These are phyloP conservation scores for Sisymbrium irio DNA, from an alignment of 345 rosid genomes.

Conservation along the genomic window DNA sequence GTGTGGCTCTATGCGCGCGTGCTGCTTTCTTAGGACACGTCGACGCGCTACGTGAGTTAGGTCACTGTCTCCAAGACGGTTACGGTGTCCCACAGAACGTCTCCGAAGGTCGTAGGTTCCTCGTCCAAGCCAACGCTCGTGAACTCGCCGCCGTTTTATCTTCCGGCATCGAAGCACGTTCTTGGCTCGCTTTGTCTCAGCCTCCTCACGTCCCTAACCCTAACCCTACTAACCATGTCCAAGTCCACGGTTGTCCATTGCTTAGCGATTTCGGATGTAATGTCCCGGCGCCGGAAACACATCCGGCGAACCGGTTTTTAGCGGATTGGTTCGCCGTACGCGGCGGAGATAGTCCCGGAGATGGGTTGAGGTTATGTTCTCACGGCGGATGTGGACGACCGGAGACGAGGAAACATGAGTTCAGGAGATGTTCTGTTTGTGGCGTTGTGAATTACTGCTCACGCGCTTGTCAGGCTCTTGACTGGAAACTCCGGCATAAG, in stretches of 20 bases:
- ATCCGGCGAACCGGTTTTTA: constrained; percentile 71
- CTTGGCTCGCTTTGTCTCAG: constrained; percentile 58
- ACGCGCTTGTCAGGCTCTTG: constrained; percentile 95
- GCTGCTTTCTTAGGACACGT: constrained; percentile 88
- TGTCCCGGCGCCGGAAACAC: constrained; percentile 89
- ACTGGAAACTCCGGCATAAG: constrained; percentile 91
- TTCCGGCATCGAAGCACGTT: constrained; percentile 31
- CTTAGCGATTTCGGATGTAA: constrained; percentile 95
- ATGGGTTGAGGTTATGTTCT: constrained; percentile 75
- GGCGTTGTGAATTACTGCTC: constrained; percentile 94
- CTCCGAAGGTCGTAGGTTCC: constrained; percentile 80
- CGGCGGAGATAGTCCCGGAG: constrained; percentile 42
- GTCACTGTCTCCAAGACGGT: constrained; percentile 97
- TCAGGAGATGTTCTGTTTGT: constrained; percentile 88
- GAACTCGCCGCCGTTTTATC: constrained; percentile 77
- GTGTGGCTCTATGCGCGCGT: constrained; percentile 89
- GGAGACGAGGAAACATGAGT: constrained; percentile 91
- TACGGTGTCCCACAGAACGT: constrained; percentile 91
- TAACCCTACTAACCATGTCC: constrained; percentile 35
- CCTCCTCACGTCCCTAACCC: constrained; percentile 34
- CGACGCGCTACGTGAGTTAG: constrained; percentile 93
- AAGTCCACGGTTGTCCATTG: constrained; percentile 59
- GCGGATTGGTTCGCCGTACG: constrained; percentile 67
- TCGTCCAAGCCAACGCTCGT: constrained; percentile 93
- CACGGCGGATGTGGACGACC: constrained; percentile 86